phyloP scores from a whole-genome alignment of 192 early-diverging fungal species.

The Dispira simplex region DNA sequence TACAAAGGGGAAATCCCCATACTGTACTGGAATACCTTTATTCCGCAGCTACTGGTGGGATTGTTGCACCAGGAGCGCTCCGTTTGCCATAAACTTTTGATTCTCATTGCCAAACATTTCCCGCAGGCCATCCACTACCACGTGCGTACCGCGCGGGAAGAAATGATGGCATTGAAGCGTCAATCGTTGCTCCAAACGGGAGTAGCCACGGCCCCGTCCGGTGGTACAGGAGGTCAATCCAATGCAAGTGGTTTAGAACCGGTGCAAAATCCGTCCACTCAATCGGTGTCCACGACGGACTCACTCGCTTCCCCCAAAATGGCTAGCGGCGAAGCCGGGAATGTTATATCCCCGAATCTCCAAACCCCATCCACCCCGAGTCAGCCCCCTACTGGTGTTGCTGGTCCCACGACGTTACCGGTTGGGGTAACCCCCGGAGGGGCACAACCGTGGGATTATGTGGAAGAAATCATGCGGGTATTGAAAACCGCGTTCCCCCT shows the following conservation, averaged over 20 bases:
- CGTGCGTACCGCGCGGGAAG: slow-evolving; percentile 84
- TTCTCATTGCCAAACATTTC: slow-evolving; percentile 86
- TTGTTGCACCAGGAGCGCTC: slow-evolving; percentile 64
- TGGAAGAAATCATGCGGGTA: slow-evolving; percentile 91
- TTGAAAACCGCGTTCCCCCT: slow-evolving; percentile 92
- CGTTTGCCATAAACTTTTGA: slow-evolving; percentile 50
- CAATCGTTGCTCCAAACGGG: background rate
- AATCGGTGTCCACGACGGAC: too few species aligned
- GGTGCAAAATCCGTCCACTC: background rate
- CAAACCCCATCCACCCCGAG: slow-evolving; percentile 16
- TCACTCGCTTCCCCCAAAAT: too few species aligned
- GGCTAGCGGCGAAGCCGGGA: slow-evolving; percentile 13
- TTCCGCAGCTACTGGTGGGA: slow-evolving; percentile 80
- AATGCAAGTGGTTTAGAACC: slow-evolving; percentile 11
- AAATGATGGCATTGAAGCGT: slow-evolving; percentile 45
- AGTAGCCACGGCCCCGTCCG: background rate
- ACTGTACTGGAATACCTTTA: slow-evolving; percentile 99
- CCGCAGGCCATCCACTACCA: slow-evolving; percentile 86
- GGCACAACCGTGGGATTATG: slow-evolving; percentile 61
- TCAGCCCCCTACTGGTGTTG: slow-evolving; percentile 9
- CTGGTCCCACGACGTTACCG: slow-evolving; percentile 13
- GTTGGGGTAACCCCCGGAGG: slow-evolving; percentile 16
- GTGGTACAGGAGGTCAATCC: background rate
- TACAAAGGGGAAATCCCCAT: slow-evolving; percentile 84
- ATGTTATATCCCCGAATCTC: background rate